Percentiles rank a stretch among this genome's conserved stretches.
Conservation (phyloP, 331 rosid genomes). For the Stylosanthes scabra region DNA sequence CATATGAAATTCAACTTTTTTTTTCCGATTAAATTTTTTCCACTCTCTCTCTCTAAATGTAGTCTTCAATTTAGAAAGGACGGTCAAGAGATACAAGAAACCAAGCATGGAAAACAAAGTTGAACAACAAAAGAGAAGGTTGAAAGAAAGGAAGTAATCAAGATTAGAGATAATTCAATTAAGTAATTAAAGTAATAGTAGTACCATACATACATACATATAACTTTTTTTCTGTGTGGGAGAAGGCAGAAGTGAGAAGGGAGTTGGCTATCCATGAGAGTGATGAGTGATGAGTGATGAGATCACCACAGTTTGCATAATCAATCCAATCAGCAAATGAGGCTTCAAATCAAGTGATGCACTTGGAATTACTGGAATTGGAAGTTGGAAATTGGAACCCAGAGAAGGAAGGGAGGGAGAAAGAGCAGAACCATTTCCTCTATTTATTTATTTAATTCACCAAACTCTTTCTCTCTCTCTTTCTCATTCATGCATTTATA, state of each 20-base stretch:
- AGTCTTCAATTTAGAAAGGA: constrained; percentile 1
- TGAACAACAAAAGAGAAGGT: background rate
- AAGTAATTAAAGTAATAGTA: no score
- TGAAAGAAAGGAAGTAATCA: no score
- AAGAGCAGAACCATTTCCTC: background rate
- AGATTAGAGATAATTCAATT: no score
- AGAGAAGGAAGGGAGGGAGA: no score
- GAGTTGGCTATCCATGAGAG: constrained; percentile 11
- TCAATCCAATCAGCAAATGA: no score
- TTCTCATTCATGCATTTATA: background rate
- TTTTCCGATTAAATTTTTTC: background rate
- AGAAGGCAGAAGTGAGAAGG: no score
- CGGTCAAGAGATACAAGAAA: constrained; percentile 21
- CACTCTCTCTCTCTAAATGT: background rate
- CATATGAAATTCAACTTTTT: background rate
- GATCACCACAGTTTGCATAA: background rate
- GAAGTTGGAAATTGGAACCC: background rate
- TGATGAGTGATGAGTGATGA: no score
- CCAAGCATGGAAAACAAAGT: background rate
- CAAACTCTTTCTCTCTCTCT: background rate
- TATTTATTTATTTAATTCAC: background rate
- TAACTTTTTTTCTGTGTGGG: background rate
- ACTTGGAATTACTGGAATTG: no score
- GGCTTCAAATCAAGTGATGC: no score
- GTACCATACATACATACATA: background rate